Conservation (phyloP, 2,329 filamentous ascomycete species). For the Metarhizium sp. region DNA sequence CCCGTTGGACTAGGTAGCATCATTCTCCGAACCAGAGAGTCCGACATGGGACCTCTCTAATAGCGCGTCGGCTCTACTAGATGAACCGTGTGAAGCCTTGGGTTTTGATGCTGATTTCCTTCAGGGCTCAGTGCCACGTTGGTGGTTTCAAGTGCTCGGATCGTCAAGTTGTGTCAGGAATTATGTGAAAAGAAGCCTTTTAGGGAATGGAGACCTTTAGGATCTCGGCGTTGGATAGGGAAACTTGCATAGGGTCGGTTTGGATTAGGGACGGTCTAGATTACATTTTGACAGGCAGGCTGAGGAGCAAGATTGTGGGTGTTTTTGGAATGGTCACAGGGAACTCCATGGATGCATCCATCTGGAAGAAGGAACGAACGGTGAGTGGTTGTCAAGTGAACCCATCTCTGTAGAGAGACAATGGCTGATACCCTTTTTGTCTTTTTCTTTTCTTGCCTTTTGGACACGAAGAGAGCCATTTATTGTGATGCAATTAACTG, state of each 20-base stretch:
- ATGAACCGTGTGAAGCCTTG: background rate
- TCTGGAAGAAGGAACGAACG: background rate
- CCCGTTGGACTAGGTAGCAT: conserved; percentile 1
- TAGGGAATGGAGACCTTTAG: background rate
- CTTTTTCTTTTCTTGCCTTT: background rate
- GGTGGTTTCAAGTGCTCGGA: background rate
- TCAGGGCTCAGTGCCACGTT: too few species aligned
- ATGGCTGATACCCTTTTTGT: background rate
- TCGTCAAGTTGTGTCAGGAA: background rate
- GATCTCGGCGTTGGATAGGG: background rate
- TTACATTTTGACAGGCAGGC: background rate
- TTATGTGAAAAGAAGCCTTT: background rate
- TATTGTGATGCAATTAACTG: background rate
- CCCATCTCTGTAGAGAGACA: background rate
- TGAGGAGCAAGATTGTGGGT: background rate
- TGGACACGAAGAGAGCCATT: background rate
- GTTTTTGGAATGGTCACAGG: background rate
- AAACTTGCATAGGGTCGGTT: background rate
- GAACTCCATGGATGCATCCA: background rate
- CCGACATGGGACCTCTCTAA: conserved; percentile 11
- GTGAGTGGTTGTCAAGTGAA: background rate
- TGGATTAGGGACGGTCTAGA: background rate
- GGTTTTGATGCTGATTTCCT: background rate
- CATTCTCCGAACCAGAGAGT: conserved; percentile 2
- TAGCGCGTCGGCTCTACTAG: background rate